Evolutionary conservation across 2,329 filamentous ascomycete genomes (phyloP), one percentile per base, ranked within the genome.

Genomic region (Sporothrix mexicana): DNA sequence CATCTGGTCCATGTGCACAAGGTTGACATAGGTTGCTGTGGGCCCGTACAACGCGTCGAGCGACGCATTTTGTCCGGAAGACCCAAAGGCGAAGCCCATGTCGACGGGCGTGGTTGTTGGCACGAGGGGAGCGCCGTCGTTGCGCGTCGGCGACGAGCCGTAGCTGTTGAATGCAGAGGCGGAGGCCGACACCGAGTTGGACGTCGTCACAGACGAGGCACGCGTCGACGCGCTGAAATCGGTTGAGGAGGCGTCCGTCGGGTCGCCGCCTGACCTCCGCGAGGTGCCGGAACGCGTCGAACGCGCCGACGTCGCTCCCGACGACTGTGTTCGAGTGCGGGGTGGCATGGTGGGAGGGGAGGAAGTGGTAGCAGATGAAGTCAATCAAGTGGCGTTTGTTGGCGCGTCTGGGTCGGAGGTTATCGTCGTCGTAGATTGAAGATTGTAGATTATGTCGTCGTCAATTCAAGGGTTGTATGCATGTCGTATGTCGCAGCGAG

Each of bases 1-100:
- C 69, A 76, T 74, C 12, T 72, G 71, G 53, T 74, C 73, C 74
- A 73, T 72, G 59, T 76, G 74, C 51, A 75, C 53, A 2, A 76
- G 53, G 62, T 73, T 74, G 69, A 75, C 53, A 41, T 70, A 53
- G 3, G 62, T 49, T 0, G 73, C 74, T 4, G 73, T 57, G 0
- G 69, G 68, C 23, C 36, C 57, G 15, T 74, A 64, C 7, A 70
- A 66, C 43, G 61, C 68, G 49, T 71, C 72, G 8, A 67, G 30
- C n/a, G 69, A 51, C 6, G 25, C 36, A 41, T 9, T 25, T 12
- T 36, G 30, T 36, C 30, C 30, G 4, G 30, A 36, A 36, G 72
- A 57, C 1, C 30, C 59, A 20, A 47, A 66, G 3, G 51, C 68
- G 3, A 20, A 2, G 61, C 61, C 43, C 47, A 55, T 30, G 43